These are phyloP conservation scores for Leishmania tarentolae DNA, from an alignment of 208 protist species.

Conservation along the genomic window DNA sequence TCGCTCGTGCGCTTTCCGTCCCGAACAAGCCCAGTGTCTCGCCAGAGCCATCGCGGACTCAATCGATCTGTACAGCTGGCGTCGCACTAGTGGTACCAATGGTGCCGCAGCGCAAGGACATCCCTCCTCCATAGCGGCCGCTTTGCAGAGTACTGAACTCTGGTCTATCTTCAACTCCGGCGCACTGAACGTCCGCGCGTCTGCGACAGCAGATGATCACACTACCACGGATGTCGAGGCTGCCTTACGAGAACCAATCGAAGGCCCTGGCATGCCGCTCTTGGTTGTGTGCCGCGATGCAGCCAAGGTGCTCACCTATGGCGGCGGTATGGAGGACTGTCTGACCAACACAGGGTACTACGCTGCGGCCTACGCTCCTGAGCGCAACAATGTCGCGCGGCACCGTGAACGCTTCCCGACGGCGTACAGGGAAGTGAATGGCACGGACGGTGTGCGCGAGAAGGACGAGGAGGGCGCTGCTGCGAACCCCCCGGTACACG, in stretches of 20 bases:
- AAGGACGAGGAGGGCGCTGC: slow-evolving; percentile 1
- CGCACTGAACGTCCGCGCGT: slow-evolving; percentile 32
- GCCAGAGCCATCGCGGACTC: slow-evolving; percentile 72
- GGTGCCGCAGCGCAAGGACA: background rate
- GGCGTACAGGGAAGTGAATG: slow-evolving; percentile 4
- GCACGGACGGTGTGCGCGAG: slow-evolving; percentile 1
- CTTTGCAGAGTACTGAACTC: slow-evolving; percentile 35
- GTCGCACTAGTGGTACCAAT: slow-evolving; percentile 4
- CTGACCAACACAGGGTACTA: slow-evolving; percentile 90
- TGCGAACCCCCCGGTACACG: slow-evolving; percentile 29
- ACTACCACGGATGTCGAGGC: slow-evolving; percentile 20
- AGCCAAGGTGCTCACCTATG: slow-evolving; percentile 62
- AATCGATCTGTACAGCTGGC: slow-evolving; percentile 73
- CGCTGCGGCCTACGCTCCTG: slow-evolving; percentile 51
- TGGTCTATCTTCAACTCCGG: slow-evolving; percentile 44
- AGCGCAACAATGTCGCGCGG: slow-evolving; percentile 61
- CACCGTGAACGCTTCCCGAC: slow-evolving; percentile 68
- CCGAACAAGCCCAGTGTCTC: slow-evolving; percentile 52
- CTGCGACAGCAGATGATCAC: background rate
- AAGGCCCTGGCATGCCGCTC: slow-evolving; percentile 57
- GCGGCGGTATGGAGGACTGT: slow-evolving; percentile 84
- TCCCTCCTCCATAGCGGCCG: slow-evolving; percentile 15
- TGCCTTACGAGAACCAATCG: slow-evolving; percentile 37
- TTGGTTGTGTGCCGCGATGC: slow-evolving; percentile 55
- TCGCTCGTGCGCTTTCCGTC: slow-evolving; percentile 70